Evolutionary conservation across 2,329 filamentous ascomycete genomes (phyloP).

Genomic region (Aspergillaceae sp.): DNA sequence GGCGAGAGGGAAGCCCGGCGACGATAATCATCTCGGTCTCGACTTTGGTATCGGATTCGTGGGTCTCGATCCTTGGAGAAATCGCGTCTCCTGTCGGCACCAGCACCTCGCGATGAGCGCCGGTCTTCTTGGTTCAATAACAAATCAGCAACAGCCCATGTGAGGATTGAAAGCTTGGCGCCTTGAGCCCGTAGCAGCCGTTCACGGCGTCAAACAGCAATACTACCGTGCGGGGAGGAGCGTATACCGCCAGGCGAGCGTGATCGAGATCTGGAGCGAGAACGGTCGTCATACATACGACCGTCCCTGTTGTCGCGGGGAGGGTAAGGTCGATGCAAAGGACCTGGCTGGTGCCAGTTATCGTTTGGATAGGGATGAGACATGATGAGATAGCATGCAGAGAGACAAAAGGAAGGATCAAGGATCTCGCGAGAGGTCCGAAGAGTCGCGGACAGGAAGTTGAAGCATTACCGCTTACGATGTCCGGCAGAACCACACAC

Average conservation of each 20-base stretch:
- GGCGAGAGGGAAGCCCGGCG: slow-evolving; percentile 26
- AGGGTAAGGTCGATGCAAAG: slow-evolving; percentile 17
- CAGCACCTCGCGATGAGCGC: slow-evolving; percentile 26
- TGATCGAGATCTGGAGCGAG: slow-evolving; percentile 26
- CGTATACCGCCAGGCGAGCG: slow-evolving; percentile 37
- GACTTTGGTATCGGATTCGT: slow-evolving; percentile 22
- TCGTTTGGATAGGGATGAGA: slow-evolving; percentile 22
- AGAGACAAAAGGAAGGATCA: background rate
- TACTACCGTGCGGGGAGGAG: slow-evolving; percentile 40
- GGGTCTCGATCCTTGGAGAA: slow-evolving; percentile 25
- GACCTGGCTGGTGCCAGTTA: slow-evolving; percentile 15
- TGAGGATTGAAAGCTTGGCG: slow-evolving; percentile 6
- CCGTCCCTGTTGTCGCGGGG: slow-evolving; percentile 32
- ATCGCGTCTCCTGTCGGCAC: slow-evolving; percentile 29
- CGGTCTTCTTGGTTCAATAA: slow-evolving; percentile 4
- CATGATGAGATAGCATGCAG: slow-evolving; percentile 16
- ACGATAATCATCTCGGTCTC: slow-evolving; percentile 29
- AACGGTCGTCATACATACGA: slow-evolving; percentile 40
- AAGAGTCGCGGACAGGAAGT: background rate
- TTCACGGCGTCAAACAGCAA: slow-evolving; percentile 14
- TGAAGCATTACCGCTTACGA: background rate
- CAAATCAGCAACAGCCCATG: slow-evolving; percentile 31
- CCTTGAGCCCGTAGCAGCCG: slow-evolving; percentile 8
- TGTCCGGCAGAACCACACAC: slow-evolving; percentile 11
- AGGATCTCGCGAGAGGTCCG: no score